A percentile compares a stretch with the other conserved stretches of the same genome.
These are phyloP conservation scores for Trichoderma asperellum DNA, from an alignment of 2,329 filamentous ascomycete species.

Conservation along the genomic window DNA sequence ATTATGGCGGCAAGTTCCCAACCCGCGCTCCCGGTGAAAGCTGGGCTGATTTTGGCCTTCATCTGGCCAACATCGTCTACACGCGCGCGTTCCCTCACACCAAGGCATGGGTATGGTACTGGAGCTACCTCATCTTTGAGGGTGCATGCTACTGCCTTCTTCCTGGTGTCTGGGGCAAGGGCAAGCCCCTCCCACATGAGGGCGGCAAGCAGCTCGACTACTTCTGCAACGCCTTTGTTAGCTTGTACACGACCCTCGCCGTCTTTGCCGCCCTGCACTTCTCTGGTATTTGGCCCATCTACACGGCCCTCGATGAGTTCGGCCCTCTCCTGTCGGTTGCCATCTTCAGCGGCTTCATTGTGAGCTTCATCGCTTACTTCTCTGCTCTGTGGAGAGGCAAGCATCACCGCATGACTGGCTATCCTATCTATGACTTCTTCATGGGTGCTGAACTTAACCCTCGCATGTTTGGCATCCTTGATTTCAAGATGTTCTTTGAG, in stretches of 20 bases:
- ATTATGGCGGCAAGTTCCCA: constrained; percentile 86
- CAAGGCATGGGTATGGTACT: constrained; percentile 91
- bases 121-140: constrained; percentile 88
- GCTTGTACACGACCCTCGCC: constrained; percentile 83
- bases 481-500: constrained; percentile 96
- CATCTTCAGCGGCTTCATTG: constrained; percentile 85
- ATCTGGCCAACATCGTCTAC: constrained; percentile 75
- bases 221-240: constrained; percentile 89
- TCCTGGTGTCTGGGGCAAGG: constrained; percentile 84
- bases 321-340: constrained; percentile 90
- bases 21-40: constrained; percentile 66
- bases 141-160: constrained; percentile 80
- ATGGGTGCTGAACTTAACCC: constrained; percentile 89
- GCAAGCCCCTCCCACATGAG: constrained; percentile 82
- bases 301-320: constrained; percentile 93
- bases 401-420: constrained; percentile 93
- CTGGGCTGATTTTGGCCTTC: constrained; percentile 69
- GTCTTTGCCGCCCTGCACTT: constrained; percentile 75
- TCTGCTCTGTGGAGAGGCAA: constrained; percentile 80
- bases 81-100: constrained; percentile 81
- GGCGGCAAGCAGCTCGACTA: constrained; percentile 87
- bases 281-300: constrained; percentile 82
- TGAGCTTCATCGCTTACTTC: constrained; percentile 82
- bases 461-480: constrained; percentile 71
- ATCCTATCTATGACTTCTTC: constrained; percentile 84